These are phyloP conservation scores for Acanthamoeba castellanii DNA, from an alignment of 208 protist genomes.

Conservation along the genomic window DNA sequence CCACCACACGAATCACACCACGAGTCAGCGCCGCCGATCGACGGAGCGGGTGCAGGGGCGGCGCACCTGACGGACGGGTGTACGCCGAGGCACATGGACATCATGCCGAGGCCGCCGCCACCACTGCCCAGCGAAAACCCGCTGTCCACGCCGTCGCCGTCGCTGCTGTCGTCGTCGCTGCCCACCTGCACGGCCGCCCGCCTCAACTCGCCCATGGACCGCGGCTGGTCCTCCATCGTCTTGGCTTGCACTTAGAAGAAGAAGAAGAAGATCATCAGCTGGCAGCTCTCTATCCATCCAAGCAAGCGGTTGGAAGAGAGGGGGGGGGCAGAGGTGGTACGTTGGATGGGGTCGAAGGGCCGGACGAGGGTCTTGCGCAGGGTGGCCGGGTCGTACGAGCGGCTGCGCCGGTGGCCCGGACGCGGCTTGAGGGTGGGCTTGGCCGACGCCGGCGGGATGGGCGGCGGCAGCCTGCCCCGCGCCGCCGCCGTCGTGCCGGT, in stretches of 20 bases:
- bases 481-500: not conserved
- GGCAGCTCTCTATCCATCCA: no score
- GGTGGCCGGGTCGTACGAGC: not conserved
- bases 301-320: not conserved
- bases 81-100: not conserved
- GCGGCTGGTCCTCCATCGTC: not conserved
- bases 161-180: not conserved
- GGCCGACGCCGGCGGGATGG: not conserved
- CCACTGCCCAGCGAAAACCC: not conserved
- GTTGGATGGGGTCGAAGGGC: not conserved
- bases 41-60: not conserved
- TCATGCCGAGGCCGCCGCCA: not conserved
- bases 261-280: no score
- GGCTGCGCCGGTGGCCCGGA: not conserved
- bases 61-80: not conserved
- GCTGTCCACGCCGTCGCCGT: not conserved
- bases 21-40: not conserved
- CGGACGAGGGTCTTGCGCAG: not conserved
- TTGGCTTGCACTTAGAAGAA: slow-evolving; percentile 11
- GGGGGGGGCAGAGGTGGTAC: no score
- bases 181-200: not conserved
- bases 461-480: not conserved
- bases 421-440: not conserved
- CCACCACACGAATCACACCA: not conserved
- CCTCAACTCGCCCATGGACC: not conserved